These are phyloP conservation scores for Neurospora sp. DNA, from an alignment of 495 filamentous ascomycete genomes.

Conservation along the genomic window DNA sequence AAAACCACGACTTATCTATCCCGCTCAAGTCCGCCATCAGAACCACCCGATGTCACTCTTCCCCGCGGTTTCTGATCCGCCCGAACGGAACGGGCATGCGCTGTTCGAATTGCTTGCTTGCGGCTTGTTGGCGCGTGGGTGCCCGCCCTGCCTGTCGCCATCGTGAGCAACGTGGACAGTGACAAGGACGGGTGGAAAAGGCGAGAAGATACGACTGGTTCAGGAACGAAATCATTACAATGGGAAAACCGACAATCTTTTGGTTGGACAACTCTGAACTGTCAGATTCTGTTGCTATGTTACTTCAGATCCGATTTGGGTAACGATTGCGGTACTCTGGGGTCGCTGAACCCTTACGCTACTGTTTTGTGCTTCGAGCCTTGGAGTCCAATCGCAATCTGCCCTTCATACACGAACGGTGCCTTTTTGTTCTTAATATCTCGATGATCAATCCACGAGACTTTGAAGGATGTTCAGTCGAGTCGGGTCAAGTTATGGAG, in stretches of 20 bases:
- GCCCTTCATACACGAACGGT: background rate
- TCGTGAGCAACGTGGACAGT: background rate
- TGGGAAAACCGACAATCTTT: background rate
- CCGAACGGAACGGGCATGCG: background rate
- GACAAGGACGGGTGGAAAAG: background rate
- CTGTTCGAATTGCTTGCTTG: background rate
- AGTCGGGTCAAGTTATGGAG: background rate
- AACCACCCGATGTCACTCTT: background rate
- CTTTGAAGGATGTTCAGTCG: background rate
- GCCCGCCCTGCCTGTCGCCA: background rate
- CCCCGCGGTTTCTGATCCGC: background rate
- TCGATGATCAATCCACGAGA: background rate
- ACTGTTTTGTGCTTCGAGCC: background rate
- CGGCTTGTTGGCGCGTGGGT: background rate
- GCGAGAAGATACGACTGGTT: background rate
- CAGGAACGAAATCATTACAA: background rate
- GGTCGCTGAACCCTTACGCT: background rate
- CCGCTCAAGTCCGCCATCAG: background rate
- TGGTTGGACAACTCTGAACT: background rate
- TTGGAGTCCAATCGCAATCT: background rate
- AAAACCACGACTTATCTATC: background rate
- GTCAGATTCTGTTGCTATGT: background rate
- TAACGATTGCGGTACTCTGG: background rate
- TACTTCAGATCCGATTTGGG: background rate
- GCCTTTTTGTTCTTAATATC: background rate